A percentile compares a stretch with the other conserved stretches of the same genome.
These are phyloP conservation scores for Rugiboletus extremiorientalis DNA, from an alignment of 1,284 basidiomycete species.

Conservation along the genomic window DNA sequence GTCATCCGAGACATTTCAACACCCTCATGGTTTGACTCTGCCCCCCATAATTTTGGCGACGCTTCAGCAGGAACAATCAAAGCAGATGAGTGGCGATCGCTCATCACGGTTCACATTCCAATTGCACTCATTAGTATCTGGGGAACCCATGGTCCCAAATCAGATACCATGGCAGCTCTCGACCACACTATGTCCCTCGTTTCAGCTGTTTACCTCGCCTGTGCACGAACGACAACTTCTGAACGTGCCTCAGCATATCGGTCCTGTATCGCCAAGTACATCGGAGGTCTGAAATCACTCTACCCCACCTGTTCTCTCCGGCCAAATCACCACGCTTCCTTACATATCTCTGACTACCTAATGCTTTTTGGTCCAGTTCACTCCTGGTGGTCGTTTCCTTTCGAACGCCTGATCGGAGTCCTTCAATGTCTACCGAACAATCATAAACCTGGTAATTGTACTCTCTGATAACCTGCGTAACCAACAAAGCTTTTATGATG, in stretches of 20 bases:
- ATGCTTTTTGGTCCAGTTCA: constrained; percentile 6
- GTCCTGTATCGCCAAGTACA: neutral
- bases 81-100: constrained; percentile 34
- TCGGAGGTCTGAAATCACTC: no score
- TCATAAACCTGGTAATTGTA: no score
- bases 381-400: constrained; percentile 14
- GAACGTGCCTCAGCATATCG: neutral
- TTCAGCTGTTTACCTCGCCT: constrained; percentile 8
- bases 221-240: neutral
- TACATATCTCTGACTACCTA: constrained; percentile 5
- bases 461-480: no score
- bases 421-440: no score
- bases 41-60: constrained; percentile 34
- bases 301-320: no score
- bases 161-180: neutral
- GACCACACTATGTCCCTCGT: constrained; percentile 13
- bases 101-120: constrained; percentile 32
- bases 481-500: no score
- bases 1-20: no score
- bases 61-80: constrained; percentile 29
- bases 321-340: neutral
- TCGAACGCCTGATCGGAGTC: neutral
- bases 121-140: constrained; percentile 27
- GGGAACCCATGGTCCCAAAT: neutral
- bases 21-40: constrained; percentile 9